These are phyloP conservation scores for Tremellales sp. DNA, from an alignment of 1,284 basidiomycete genomes.

Conservation along the genomic window DNA sequence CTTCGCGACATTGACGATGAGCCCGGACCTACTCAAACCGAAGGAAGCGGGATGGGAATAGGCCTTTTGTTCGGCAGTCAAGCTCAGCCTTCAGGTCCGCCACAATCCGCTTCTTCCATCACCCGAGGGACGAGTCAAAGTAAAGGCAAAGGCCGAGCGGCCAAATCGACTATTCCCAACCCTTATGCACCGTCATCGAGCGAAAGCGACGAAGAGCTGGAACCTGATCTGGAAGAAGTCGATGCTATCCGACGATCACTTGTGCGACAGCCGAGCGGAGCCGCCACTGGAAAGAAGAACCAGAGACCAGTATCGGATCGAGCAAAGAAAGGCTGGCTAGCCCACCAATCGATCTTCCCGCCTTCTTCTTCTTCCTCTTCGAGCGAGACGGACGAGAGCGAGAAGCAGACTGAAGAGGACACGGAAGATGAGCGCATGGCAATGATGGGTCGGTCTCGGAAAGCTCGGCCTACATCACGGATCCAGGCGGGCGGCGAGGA, in stretches of 20 bases:
- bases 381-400: slow-evolving; percentile 31
- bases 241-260: slow-evolving; percentile 30
- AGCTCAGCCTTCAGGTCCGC: slow-evolving; percentile 7
- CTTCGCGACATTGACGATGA: slow-evolving; percentile 38
- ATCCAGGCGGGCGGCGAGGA: slow-evolving; percentile 4
- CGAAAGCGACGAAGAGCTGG: slow-evolving; percentile 28
- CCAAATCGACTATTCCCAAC: slow-evolving; percentile 25
- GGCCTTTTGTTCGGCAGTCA: slow-evolving; percentile 30
- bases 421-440: slow-evolving; percentile 22
- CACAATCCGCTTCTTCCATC: neutral
- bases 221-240: slow-evolving; percentile 35
- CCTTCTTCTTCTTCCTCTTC: slow-evolving; percentile 37
- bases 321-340: slow-evolving; percentile 46
- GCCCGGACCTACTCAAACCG: too few species aligned
- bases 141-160: slow-evolving; percentile 15
- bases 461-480: slow-evolving; percentile 5
- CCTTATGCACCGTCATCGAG: slow-evolving; percentile 37
- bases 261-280: slow-evolving; percentile 3
- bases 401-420: slow-evolving; percentile 37
- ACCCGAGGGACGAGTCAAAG: neutral
- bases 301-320: slow-evolving; percentile 12
- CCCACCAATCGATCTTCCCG: slow-evolving; percentile 48
- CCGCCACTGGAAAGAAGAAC: slow-evolving; percentile 1
- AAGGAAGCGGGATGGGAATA: slow-evolving; percentile 22
- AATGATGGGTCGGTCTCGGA: slow-evolving; percentile 29